These are phyloP conservation scores for Leccinum incarnatum DNA, from an alignment of 768 basidiomycete species.

Conservation along the genomic window DNA sequence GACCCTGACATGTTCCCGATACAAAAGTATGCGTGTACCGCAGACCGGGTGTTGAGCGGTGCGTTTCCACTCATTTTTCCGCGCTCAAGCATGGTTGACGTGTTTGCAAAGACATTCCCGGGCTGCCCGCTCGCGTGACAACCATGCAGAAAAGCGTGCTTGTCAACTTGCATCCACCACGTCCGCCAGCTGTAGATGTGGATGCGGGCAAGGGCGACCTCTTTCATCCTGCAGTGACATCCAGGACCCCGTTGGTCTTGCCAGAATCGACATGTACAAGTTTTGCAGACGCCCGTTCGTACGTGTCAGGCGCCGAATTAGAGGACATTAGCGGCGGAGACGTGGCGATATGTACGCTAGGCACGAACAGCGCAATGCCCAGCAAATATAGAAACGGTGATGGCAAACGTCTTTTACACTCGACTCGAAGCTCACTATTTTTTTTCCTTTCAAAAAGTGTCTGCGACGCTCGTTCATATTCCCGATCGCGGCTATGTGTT, in stretches of 20 bases:
- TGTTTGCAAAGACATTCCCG: constrained; percentile 30
- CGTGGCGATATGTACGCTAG: constrained; percentile 71
- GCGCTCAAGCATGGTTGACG: background rate
- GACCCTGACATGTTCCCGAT: constrained; percentile 73
- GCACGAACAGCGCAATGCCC: constrained; percentile 86
- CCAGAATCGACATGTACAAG: constrained; percentile 33
- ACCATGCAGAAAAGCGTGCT: constrained; percentile 42
- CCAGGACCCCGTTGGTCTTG: constrained; percentile 13
- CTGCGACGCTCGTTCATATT: constrained; percentile 72
- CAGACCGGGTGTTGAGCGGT: constrained; percentile 40
- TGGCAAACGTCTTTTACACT: constrained; percentile 10
- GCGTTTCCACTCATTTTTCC: constrained; percentile 3
- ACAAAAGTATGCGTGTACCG: constrained; percentile 49
- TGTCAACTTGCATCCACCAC: constrained; percentile 47
- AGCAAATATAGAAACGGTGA: constrained; percentile 85
- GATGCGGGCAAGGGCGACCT: constrained; percentile 26
- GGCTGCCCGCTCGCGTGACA: constrained; percentile 46
- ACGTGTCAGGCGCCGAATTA: background rate
- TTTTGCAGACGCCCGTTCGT: constrained; percentile 38
- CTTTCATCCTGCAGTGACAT: constrained; percentile 29
- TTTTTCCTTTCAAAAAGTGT: constrained; percentile 42
- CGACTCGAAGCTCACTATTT: background rate
- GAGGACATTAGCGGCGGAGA: constrained; percentile 49
- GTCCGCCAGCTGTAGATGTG: constrained; percentile 38
- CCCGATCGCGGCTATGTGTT: constrained; percentile 71